These are phyloP conservation scores for Zygosaccharomyces sapae DNA, from an alignment of 1,139 yeast genomes.

Conservation along the genomic window DNA sequence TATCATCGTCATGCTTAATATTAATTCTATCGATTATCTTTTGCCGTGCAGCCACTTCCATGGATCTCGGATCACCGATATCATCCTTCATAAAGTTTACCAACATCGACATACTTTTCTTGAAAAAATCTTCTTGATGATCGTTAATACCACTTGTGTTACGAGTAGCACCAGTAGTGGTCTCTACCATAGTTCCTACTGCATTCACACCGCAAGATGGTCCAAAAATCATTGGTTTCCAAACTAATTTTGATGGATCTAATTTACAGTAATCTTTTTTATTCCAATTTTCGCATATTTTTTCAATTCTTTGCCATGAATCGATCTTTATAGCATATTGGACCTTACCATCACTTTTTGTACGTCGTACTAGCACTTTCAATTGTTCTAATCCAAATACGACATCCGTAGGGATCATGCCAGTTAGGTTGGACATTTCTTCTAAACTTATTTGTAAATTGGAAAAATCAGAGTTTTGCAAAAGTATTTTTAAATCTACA, in stretches of 20 bases:
- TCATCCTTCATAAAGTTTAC: conserved; percentile 61
- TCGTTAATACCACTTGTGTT: conserved; percentile 16
- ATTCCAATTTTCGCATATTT: conserved; percentile 51
- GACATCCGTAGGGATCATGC: conserved; percentile 85
- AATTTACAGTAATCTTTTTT: conserved; percentile 52
- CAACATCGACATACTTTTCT: conserved; percentile 52
- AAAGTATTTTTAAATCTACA: conserved; percentile 17
- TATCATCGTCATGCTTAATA: not conserved
- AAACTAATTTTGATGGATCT: conserved; percentile 53
- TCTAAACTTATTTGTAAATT: conserved; percentile 46
- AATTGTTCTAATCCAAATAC: conserved; percentile 80
- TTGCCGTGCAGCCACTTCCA: conserved; percentile 38
- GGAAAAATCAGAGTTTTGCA: conserved; percentile 6
- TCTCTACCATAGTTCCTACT: conserved; percentile 34
- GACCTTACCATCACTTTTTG: conserved; percentile 30
- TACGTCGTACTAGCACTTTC: conserved; percentile 43
- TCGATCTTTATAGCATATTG: conserved; percentile 56
- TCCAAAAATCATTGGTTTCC: conserved; percentile 83
- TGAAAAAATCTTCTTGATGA: conserved; percentile 34
- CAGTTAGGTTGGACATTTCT: conserved; percentile 63
- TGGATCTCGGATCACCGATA: conserved; percentile 54
- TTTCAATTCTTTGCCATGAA: conserved; percentile 41
- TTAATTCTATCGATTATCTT: conserved; percentile 18
- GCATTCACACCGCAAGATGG: conserved; percentile 72
- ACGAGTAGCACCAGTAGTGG: conserved; percentile 20